These are phyloP conservation scores for Leishmania tarentolae DNA, from an alignment of 208 protist genomes.

Conservation along the genomic window DNA sequence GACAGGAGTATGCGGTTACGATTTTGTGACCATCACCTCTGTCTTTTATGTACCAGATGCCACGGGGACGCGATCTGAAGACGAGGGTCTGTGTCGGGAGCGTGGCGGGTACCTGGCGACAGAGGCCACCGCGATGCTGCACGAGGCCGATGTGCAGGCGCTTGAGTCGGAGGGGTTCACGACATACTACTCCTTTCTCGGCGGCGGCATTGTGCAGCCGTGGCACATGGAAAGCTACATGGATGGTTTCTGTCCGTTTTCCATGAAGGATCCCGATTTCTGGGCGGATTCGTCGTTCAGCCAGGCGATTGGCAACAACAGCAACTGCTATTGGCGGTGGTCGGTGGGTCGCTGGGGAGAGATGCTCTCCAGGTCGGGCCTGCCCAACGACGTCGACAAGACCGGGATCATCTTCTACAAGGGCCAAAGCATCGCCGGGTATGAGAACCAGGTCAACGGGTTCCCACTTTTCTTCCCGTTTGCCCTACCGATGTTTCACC, in stretches of 20 bases:
- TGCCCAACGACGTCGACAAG: neutral
- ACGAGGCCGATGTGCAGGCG: constrained; percentile 18
- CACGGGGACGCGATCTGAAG: neutral
- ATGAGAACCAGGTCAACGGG: constrained; percentile 2
- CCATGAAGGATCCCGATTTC: neutral
- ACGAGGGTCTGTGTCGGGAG: constrained; percentile 11
- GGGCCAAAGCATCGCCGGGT: constrained; percentile 2
- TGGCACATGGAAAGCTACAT: neutral
- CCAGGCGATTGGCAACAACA: neutral
- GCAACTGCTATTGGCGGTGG: constrained; percentile 34
- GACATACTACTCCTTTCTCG: constrained; percentile 37
- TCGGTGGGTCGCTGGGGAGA: constrained; percentile 24
- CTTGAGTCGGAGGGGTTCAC: constrained; percentile 2
- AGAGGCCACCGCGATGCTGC: constrained; percentile 27
- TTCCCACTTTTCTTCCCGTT: constrained; percentile 11
- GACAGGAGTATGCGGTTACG: constrained; percentile 3
- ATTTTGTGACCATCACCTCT: constrained; percentile 18
- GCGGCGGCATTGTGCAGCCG: constrained; percentile 20
- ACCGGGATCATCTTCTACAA: constrained; percentile 27
- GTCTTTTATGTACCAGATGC: constrained; percentile 8
- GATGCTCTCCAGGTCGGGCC: constrained; percentile 14
- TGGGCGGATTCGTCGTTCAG: neutral
- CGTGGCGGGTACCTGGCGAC: constrained; percentile 33
- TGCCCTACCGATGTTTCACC: neutral
- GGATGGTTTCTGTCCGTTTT: constrained; percentile 5